These are phyloP conservation scores for Lactarius quietus DNA, from an alignment of 768 basidiomycete genomes.

Conservation along the genomic window DNA sequence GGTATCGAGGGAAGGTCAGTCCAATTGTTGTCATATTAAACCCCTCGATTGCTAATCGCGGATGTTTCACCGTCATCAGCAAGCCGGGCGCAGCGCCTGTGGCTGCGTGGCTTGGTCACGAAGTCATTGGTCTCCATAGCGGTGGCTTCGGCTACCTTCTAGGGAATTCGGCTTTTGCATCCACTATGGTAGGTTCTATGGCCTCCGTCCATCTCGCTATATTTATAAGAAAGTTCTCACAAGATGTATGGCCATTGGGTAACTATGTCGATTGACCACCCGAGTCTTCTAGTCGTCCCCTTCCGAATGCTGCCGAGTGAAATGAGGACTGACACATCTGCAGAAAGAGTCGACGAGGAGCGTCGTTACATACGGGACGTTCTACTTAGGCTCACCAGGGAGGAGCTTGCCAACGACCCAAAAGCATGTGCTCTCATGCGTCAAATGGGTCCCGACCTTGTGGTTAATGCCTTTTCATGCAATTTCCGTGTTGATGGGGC, in stretches of 20 bases:
- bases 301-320: slow-evolving; percentile 40
- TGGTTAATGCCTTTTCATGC: slow-evolving; percentile 43
- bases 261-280: slow-evolving; percentile 36
- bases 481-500: slow-evolving; percentile 40
- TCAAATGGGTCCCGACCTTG: slow-evolving; percentile 35
- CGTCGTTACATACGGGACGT: slow-evolving; percentile 24
- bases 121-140: slow-evolving; percentile 40
- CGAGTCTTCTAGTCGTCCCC: slow-evolving; percentile 39
- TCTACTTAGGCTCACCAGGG: slow-evolving; percentile 15
- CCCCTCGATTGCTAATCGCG: background rate
- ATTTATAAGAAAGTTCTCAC: background rate
- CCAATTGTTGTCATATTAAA: background rate
- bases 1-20: slow-evolving; percentile 48
- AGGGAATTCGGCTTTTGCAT: slow-evolving; percentile 39
- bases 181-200: slow-evolving; percentile 32
- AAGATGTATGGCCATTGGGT: slow-evolving; percentile 39
- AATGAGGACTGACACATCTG: slow-evolving; percentile 15
- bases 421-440: slow-evolving; percentile 17
- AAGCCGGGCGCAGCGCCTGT: slow-evolving; percentile 46
- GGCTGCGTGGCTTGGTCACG: slow-evolving; percentile 38
- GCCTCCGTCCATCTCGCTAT: background rate
- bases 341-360: slow-evolving; percentile 29
- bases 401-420: slow-evolving; percentile 21
- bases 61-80: slow-evolving; percentile 29
- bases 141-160: slow-evolving; percentile 40